A percentile compares a stretch with the other conserved stretches of the same genome.
Evolutionary conservation across 2,329 filamentous ascomycete genomes (phyloP).

Genomic region (Epichloe sylvatica): DNA sequence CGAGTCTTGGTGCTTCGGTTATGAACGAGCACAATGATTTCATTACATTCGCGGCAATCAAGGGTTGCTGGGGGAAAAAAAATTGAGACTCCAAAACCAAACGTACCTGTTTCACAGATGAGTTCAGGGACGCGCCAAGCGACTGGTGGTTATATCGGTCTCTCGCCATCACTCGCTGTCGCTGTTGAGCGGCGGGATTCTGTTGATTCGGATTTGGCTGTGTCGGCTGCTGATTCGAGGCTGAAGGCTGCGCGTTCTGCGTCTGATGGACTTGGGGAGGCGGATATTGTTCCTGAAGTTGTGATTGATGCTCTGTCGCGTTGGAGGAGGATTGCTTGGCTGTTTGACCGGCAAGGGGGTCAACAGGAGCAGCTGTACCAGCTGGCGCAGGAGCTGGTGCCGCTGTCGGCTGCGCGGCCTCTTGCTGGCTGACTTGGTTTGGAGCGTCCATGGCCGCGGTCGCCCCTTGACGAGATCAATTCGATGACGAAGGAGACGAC

Average conservation of each 20-base stretch:
- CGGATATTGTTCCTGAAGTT: constrained; percentile 8
- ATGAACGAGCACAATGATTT: neutral
- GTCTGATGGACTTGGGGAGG: neutral
- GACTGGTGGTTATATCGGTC: constrained; percentile 50
- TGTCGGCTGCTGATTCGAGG: constrained; percentile 4
- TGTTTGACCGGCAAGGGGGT: neutral
- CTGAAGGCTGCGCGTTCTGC: constrained; percentile 7
- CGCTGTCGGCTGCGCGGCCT: neutral
- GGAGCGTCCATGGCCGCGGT: constrained; percentile 4
- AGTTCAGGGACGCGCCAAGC: constrained; percentile 50
- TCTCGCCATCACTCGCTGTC: constrained; percentile 22
- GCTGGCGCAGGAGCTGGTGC: constrained; percentile 2
- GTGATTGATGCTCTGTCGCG: neutral
- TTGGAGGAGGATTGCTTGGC: neutral
- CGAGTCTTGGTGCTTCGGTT: neutral
- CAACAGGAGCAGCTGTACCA: neutral
- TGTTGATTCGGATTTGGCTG: constrained; percentile 7
- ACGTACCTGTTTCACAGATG: constrained; percentile 53
- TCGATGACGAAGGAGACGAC: neutral
- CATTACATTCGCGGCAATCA: neutral
- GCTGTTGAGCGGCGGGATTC: constrained; percentile 13
- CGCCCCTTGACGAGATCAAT: neutral
- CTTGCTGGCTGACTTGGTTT: neutral
- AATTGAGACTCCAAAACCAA: constrained; percentile 1
- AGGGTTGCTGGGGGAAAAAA: neutral